Evolutionary conservation across 1,284 basidiomycete species (phyloP).

Genomic region (Leccinum pachyderme): DNA sequence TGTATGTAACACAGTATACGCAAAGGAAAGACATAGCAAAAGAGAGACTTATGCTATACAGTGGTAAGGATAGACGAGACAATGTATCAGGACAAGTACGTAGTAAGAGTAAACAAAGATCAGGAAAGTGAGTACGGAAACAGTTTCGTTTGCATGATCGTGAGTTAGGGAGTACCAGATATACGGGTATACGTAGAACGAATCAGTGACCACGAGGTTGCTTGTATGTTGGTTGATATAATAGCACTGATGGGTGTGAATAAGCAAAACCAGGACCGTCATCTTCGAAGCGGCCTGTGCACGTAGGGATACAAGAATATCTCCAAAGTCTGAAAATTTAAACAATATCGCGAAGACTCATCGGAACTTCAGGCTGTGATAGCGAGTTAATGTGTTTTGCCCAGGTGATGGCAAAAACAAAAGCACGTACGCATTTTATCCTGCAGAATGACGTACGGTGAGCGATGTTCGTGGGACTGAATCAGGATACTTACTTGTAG

Average conservation of each 20-base stretch:
- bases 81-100: constrained; percentile 40
- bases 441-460: constrained; percentile 36
- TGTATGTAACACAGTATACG: constrained; percentile 31
- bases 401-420: background rate
- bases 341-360: constrained; percentile 82
- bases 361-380: constrained; percentile 78
- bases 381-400: constrained; percentile 13
- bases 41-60: constrained; percentile 69
- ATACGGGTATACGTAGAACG: constrained; percentile 63
- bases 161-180: constrained; percentile 42
- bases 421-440: constrained; percentile 78
- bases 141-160: constrained; percentile 47
- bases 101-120: constrained; percentile 31
- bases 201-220: constrained; percentile 32
- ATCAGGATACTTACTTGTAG: constrained; percentile 65
- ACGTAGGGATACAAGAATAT: constrained; percentile 77
- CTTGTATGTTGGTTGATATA: constrained; percentile 41
- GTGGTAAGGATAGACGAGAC: constrained; percentile 39
- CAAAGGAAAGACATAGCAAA: constrained; percentile 23
- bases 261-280: constrained; percentile 24
- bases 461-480: constrained; percentile 5
- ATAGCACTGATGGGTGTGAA: constrained; percentile 35
- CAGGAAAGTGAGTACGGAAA: constrained; percentile 58
- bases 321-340: constrained; percentile 42
- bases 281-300: constrained; percentile 26